Base-by-base conservation (phyloP, 768 basidiomycete species). In the Cystofilobasidium capitatum region DNA sequence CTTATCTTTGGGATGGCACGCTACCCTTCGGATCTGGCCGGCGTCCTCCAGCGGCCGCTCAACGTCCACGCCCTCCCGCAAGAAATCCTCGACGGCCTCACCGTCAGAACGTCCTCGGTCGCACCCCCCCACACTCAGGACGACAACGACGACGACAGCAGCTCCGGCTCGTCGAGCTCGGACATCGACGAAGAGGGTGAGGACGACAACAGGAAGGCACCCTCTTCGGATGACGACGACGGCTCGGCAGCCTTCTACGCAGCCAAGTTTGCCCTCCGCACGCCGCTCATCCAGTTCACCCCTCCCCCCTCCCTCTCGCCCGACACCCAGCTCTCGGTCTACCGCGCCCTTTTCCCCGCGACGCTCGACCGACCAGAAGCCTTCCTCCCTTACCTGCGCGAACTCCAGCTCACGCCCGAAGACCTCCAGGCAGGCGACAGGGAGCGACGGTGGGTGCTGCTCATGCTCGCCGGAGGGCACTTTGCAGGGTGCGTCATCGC, bases 401-500 rank as follows among this genome's bases (percentile, higher is more conserved):
- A 65, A 37, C 74, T 78, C 69, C 77, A 78, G 1, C 75, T 81
- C 5, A 72, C 80, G 7, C 71, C 77, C 0, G 75, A 76, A 12
- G 86, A 88, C 74, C 77, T 92, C 12, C 72, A 81, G 1, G 84
- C 85, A 69, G 65, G 59, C 16, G 62, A 57, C 1, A 45, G 39
- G 40, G 58, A 20, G 81, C 70, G 91, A 44, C 87, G 83, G 68
- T 94, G 93, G 88, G 89, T 91, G 0, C 77, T 98, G 82, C 88
- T 99, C 73, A 96, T 97, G 91, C 85, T 88, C 45, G 96, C 96
- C 0, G 93, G 96, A 26, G 96, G 96, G 14, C 96, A 99, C 77
- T 98, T 99, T 78, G 96, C 96, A 17, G 96, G 94, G 31, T 87
- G 91, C 65, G 81, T 99, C 39, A 85, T 77, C 77, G 80, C 69